Base-by-base conservation (phyloP, 2,329 filamentous ascomycete species). In the Celoporthe dispersa region DNA sequence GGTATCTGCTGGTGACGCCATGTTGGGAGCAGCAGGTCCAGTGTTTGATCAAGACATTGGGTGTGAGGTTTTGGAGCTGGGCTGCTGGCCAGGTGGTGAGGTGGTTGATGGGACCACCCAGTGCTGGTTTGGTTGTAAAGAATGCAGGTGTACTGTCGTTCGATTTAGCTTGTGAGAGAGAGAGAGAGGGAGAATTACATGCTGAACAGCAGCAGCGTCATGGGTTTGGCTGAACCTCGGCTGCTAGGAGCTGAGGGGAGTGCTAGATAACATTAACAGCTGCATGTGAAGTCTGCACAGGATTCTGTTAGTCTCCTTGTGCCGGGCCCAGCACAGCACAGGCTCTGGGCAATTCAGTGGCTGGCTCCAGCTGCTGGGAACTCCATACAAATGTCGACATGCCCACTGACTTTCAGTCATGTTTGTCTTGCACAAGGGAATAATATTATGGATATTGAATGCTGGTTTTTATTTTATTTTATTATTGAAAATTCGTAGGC, bases 1-100 rank as follows among this genome's bases (percentile, higher is more conserved):
- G 51, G 69, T 48, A 67, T 72, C 69, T 72, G 71, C 63, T 60
- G 69, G 64, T 67, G 69, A 68, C 64, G 71, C 70, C 71, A 71
- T 71, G 8, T 57, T 67, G 55, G 62, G 19, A 62, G 55, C 39
- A 62, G 22, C 33, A 25, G 39, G 41, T 31, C 19, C 28, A 44
- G 39, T 35, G 60, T 48, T 31, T 37, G 12, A 16, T 66, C 67
- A 66, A 62, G 69, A 66, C 69, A 69, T 69, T 60, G 44, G 37
- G 44, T 11, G 22, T 6, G 33, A 53, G 39, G 39, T 37, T n/a
- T n/a, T 11, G 60, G 31, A 28, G 12, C 11, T 60, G n/a, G 19
- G 8, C 6, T 60, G n/a, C 31, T 55, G 35, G 60, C 33, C 44
- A 7, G 35, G 37, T 63, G 60, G 60, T 28, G 25, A 31, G 60